Evolutionary conservation across 176 grass and related monocot species (phyloP), one percentile per base, ranked within the genome.

Genomic region (Musa schizocarpa): DNA sequence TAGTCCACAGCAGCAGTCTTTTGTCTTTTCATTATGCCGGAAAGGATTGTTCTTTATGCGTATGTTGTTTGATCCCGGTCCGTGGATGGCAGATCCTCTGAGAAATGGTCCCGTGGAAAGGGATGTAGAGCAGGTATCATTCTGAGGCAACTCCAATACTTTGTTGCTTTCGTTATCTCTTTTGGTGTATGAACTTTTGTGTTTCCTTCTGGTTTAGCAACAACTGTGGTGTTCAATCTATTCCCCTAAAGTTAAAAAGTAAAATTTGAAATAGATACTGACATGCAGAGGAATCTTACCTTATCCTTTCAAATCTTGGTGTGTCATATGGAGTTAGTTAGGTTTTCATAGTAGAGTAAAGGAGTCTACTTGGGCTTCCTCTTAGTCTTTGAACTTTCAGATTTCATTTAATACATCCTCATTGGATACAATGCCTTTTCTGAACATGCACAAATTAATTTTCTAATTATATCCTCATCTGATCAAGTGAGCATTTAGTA

Each of bases 51-150:
- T 64, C 43, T 53, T 63, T 53, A 43, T 61, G 69, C 29, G 79
- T 63, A 78, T 25, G 54, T 58, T 65, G 50, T 71, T 34, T 81
- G 67, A 82, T 6, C 63, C 49, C 69, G 53, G 63, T 27, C 61
- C 29, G 69, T 81, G 64, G 75, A 93, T 90, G 91, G 91, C 87
- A 73, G 87, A 90, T 79, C 69, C 50, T 87, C 63, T 74, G 64
- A 93, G 85, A 81, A 94, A 64, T 9, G 74, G 68, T 83, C 87
- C 85, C 72, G 76, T 94, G 79, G 87, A 84, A 52, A 94, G 82
- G 85, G 83, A 84, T 77, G 69, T 81, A 9, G 85, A 90, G 61
- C 87, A 85, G 87, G 91, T 90, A 93, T 58, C 11, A 71, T 10
- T 69, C 54, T 68, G 34, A 43, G 34, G 75, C 54, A 74, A 72